Base-by-base conservation (phyloP, 371 early-diverging fungal genomes). In the Furculomyces boomerangus region DNA sequence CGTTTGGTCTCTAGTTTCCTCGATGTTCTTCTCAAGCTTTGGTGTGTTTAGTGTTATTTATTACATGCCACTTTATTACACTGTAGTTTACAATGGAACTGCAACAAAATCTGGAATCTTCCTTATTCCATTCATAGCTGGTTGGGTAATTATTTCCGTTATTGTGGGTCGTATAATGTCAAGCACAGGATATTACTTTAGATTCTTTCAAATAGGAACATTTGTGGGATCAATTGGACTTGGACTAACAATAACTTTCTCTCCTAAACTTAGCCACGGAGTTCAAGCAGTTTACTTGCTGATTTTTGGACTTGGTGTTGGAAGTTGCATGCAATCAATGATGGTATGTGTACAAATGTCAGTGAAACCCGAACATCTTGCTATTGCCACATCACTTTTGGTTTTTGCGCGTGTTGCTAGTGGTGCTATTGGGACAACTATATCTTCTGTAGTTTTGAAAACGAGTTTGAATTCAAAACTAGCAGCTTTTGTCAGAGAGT, bases 291-390 rank as follows among this genome's bases (percentile, higher is more conserved):
- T 72, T 5, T 75, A 61, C 57, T 56, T 80, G 51, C 31, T 83
- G 10, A 61, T 82, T 50, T 59, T 69, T n/a, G 85, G 85, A 25
- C 2, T 71, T 18, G 83, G 84, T 16, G 59, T 78, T 32, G 86
- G 86, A 18, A 49, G 66, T 20, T 55, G 61, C 22, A 60, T 83
- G 41, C 84, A 84, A 64, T 72, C 74, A 8, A 46, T 62, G 46
- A 53, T 83, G 54, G 57, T 81, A 30, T 70, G 72, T 7, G 71
- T 73, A 0, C 86, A 86, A 60, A 71, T 75, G 0, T 60, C 76
- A 1, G 75, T 73, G 16, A 51, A 56, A 28, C 58, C 61, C 20
- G 63, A 72, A 29, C 69, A 77, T 50, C 64, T 84, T 60, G 75
- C 84, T 5, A 60, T 74, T 0, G 78, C 72, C 32, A 84, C 85